These are phyloP conservation scores for Calonectria pauciramosa DNA, from an alignment of 2,329 filamentous ascomycete species.

Conservation along the genomic window DNA sequence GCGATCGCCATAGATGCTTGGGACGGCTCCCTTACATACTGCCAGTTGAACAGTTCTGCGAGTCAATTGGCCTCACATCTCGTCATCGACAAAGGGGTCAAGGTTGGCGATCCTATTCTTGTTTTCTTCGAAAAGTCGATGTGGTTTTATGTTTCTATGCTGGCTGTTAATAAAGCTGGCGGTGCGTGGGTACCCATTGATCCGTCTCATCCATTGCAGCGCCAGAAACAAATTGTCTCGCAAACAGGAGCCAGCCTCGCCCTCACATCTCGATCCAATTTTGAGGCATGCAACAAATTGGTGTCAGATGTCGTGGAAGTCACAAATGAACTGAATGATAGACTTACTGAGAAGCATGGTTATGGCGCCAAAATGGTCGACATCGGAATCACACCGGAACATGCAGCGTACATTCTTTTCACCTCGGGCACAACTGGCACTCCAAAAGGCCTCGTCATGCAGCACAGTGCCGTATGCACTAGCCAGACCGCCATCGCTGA, in stretches of 20 bases:
- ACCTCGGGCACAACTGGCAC: background rate
- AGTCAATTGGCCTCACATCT: constrained; percentile 52
- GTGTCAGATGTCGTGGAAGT: background rate
- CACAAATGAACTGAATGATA: background rate
- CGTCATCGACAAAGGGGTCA: constrained; percentile 47
- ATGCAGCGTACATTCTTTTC: background rate
- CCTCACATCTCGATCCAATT: background rate
- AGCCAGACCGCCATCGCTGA: background rate
- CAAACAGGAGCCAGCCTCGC: constrained; percentile 19
- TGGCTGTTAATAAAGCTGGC: constrained; percentile 41
- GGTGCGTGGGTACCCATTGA: constrained; percentile 41
- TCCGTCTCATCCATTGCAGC: constrained; percentile 31
- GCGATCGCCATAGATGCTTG: background rate
- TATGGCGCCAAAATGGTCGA: background rate
- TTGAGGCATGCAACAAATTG: background rate
- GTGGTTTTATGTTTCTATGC: constrained; percentile 37
- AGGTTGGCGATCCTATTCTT: constrained; percentile 30
- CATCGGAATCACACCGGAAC: background rate
- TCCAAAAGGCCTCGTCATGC: background rate
- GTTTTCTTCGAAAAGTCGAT: constrained; percentile 42
- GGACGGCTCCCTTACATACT: constrained; percentile 53
- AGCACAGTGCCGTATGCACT: background rate
- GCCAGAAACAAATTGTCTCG: background rate
- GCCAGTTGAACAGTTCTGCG: constrained; percentile 55
- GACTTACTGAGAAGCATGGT: background rate